Conservation (phyloP, 2,329 filamentous ascomycete genomes). For the Didymella exigua region DNA sequence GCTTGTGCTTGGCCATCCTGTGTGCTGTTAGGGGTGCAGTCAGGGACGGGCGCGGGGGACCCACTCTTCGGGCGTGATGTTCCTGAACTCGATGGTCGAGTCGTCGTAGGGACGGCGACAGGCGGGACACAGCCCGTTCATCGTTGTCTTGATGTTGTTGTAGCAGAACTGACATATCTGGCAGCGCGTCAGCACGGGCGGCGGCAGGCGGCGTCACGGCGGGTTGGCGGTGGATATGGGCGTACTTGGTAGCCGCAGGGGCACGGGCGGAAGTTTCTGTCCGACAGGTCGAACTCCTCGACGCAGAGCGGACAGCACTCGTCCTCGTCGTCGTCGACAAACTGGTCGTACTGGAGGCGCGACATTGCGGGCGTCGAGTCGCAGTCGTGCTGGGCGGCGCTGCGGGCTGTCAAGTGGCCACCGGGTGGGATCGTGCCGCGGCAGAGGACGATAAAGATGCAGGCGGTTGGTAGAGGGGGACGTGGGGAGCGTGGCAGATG, state of each 20-base stretch:
- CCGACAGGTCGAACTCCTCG: slow-evolving; percentile 97
- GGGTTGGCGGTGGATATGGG: slow-evolving; percentile 7
- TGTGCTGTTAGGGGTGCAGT: slow-evolving; percentile 28
- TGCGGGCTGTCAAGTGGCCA: slow-evolving; percentile 35
- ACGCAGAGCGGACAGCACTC: slow-evolving; percentile 88
- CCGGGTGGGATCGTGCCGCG: slow-evolving; percentile 12
- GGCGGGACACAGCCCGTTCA: slow-evolving; percentile 97
- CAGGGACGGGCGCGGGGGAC: slow-evolving; percentile 45
- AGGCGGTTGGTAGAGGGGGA: neutral
- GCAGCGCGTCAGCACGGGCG: slow-evolving; percentile 31
- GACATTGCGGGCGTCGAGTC: slow-evolving; percentile 49
- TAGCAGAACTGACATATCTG: slow-evolving; percentile 98
- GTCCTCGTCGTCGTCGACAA: slow-evolving; percentile 59
- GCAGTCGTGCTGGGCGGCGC: slow-evolving; percentile 15
- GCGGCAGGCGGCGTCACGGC: slow-evolving; percentile 4
- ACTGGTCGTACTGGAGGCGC: slow-evolving; percentile 57
- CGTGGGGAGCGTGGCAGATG: slow-evolving; percentile 6
- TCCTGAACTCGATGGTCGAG: slow-evolving; percentile 95
- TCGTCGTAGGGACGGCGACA: slow-evolving; percentile 96
- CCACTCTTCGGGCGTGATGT: slow-evolving; percentile 93
- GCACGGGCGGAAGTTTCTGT: slow-evolving; percentile 96
- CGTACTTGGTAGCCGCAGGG: slow-evolving; percentile 96
- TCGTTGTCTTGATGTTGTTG: slow-evolving; percentile 98
- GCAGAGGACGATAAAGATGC: neutral
- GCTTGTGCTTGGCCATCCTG: slow-evolving; percentile 75